Percentiles rank a stretch among this genome's conserved stretches.
Evolutionary conservation across 192 early-diverging fungal species (phyloP).

Genomic region (Podila verticillata): DNA sequence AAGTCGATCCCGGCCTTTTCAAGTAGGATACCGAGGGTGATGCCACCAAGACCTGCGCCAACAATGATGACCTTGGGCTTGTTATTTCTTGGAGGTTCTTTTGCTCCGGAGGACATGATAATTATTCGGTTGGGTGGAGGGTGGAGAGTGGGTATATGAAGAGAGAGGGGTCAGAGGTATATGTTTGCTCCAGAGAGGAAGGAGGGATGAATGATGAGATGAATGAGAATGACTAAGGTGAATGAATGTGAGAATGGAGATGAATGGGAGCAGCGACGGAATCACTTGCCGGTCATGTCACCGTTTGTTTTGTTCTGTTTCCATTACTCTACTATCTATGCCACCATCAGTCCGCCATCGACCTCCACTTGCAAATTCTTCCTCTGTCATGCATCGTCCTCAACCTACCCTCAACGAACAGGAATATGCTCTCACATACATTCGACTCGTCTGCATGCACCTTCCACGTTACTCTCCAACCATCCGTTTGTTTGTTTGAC

Average conservation of each 20-base stretch:
- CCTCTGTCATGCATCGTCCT: no score
- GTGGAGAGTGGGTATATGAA: neutral
- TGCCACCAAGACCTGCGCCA: neutral
- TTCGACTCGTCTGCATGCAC: no score
- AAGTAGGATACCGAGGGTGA: neutral
- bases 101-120: neutral
- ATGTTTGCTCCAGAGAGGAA: neutral
- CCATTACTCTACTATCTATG: no score
- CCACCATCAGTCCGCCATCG: no score
- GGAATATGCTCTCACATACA: no score
- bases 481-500: no score
- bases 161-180: neutral
- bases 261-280: neutral
- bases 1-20: neutral
- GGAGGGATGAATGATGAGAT: neutral
- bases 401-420: no score
- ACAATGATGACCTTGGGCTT: conserved; percentile 2
- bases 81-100: neutral
- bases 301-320: no score
- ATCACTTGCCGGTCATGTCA: neutral
- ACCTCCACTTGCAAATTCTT: no score
- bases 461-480: no score
- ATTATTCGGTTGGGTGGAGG: no score
- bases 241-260: neutral
- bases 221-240: neutral